A percentile compares a stretch with the other conserved stretches of the same genome.
Evolutionary conservation across 1,284 basidiomycete species (phyloP).

Genomic region (Amylostereum chailletii): DNA sequence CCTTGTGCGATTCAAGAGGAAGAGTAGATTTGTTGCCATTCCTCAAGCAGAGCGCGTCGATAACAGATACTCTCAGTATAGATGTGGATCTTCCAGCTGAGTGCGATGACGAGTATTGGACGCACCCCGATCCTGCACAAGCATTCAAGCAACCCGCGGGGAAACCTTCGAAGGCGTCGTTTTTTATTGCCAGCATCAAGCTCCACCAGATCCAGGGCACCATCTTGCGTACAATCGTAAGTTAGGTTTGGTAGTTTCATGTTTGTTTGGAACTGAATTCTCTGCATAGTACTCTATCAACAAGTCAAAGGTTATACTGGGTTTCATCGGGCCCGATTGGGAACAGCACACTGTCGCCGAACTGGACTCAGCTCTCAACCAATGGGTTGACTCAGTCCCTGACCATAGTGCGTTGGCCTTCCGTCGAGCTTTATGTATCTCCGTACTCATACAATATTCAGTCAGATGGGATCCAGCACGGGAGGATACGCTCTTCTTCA

Average conservation of each 20-base stretch:
- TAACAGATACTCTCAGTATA: conserved; percentile 20
- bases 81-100: conserved; percentile 40
- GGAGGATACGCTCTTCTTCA: conserved; percentile 34
- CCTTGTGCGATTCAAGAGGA: conserved; percentile 41
- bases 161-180: conserved; percentile 24
- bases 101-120: conserved; percentile 45
- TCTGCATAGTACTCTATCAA: conserved; percentile 44
- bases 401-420: conserved; percentile 28
- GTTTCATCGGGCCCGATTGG: conserved; percentile 36
- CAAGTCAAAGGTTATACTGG: conserved; percentile 35
- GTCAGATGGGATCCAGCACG: conserved; percentile 48
- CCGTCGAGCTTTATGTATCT: background rate
- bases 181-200: conserved; percentile 34
- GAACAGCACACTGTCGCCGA: conserved; percentile 46
- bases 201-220: conserved; percentile 37
- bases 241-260: conserved; percentile 5
- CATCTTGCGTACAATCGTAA: conserved; percentile 34
- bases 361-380: conserved; percentile 49
- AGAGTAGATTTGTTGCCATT: conserved; percentile 22
- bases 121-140: conserved; percentile 20
- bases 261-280: background rate
- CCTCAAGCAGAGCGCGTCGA: background rate
- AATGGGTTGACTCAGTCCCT: conserved; percentile 52
- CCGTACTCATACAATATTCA: conserved; percentile 9
- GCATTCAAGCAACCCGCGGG: conserved; percentile 25